A percentile compares a stretch with the other conserved stretches of the same genome.
These are phyloP conservation scores for Panicum hallii DNA, from an alignment of 202 grass and related monocot genomes.

Conservation along the genomic window DNA sequence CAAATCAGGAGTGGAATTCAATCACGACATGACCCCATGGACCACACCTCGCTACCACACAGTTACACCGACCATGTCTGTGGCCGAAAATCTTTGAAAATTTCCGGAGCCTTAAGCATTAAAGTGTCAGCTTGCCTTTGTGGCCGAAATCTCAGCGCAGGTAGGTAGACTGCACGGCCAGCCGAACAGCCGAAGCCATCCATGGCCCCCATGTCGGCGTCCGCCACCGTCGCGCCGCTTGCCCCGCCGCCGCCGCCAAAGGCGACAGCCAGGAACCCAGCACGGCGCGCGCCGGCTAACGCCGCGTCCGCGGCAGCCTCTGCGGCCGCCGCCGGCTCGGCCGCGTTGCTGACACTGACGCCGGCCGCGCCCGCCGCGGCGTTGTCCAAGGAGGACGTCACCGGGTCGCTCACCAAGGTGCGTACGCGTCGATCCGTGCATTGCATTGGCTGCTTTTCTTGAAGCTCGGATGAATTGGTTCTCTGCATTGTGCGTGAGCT, in stretches of 20 bases:
- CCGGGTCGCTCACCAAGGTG: conserved; percentile 78
- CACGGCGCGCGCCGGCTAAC: conserved; percentile 38
- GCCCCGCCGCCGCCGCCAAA: conserved; percentile 16
- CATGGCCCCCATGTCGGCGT: conserved; percentile 62
- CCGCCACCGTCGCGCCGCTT: conserved; percentile 42
- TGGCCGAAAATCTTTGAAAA: conserved; percentile 16
- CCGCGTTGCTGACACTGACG: conserved; percentile 33
- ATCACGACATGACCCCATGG: neutral
- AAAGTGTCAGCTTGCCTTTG: conserved; percentile 10
- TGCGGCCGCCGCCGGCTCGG: neutral
- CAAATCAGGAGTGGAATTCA: too few species aligned
- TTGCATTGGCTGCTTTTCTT: neutral
- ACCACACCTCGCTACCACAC: conserved; percentile 30
- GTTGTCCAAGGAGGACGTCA: conserved; percentile 79
- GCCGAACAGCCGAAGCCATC: conserved; percentile 50
- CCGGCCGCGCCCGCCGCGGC: conserved; percentile 60
- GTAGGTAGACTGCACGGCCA: conserved; percentile 34
- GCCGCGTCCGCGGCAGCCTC: conserved; percentile 5
- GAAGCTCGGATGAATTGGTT: neutral
- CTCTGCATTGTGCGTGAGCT: neutral
- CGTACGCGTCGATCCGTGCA: neutral
- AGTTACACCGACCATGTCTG: neutral
- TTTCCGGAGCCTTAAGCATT: neutral
- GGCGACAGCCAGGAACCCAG: conserved; percentile 33
- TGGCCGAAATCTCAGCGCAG: conserved; percentile 42